These are phyloP conservation scores for Pyrus hybrid DNA, from an alignment of 331 rosid species.

Conservation along the genomic window DNA sequence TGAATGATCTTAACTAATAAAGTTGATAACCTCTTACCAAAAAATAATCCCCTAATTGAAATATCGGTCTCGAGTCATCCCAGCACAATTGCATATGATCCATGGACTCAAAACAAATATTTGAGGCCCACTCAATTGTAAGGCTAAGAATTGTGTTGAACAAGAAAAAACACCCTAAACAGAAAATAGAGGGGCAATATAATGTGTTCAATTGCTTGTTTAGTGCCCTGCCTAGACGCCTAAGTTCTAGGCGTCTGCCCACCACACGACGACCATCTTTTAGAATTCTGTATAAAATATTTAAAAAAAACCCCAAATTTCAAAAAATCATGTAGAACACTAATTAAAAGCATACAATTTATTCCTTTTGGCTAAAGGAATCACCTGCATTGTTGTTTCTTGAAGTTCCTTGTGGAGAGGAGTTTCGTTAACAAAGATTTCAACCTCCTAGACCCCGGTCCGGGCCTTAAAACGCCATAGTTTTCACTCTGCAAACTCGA, in stretches of 20 bases:
- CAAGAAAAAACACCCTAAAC: too few species aligned
- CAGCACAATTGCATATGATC: too few species aligned
- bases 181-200: too few species aligned
- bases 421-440: constrained; percentile 38
- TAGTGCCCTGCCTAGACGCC: too few species aligned
- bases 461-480: constrained; percentile 57
- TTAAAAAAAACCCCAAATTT: background rate
- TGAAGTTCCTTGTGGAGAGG: constrained; percentile 30
- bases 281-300: too few species aligned
- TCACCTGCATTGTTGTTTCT: constrained; percentile 61
- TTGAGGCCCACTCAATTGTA: too few species aligned
- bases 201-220: background rate
- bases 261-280: too few species aligned
- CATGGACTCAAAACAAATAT: background rate
- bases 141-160: too few species aligned
- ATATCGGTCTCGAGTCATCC: too few species aligned
- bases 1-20: background rate
- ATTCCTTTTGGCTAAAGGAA: background rate
- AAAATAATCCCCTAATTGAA: background rate
- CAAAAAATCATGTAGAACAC: background rate
- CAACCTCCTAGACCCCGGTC: constrained; percentile 61
- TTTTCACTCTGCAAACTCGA: constrained; percentile 35
- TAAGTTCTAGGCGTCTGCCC: too few species aligned
- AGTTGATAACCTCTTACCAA: background rate
- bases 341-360: background rate